phyloP scores from a whole-genome alignment of 805 yeast genomes.

The Yarrowia keelungensis region DNA sequence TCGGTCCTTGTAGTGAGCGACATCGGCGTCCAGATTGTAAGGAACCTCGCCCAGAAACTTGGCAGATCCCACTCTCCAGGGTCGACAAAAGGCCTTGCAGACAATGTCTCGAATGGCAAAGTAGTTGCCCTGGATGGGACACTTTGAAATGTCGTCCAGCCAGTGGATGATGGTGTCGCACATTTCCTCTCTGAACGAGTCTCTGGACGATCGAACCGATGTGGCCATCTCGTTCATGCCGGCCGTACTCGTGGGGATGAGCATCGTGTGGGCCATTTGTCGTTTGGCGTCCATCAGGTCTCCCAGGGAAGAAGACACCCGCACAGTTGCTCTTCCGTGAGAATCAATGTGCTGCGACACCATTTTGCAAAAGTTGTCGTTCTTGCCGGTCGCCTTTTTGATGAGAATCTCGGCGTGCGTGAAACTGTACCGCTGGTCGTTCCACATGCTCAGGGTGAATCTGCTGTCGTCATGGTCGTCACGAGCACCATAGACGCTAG shows the following conservation, averaged over 20 bases:
- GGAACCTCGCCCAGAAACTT: conserved; percentile 36
- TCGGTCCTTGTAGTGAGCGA: conserved; percentile 1
- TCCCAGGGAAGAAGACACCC: conserved; percentile 60
- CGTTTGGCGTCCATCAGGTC: conserved; percentile 61
- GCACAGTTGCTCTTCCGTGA: conserved; percentile 73
- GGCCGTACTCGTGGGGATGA: conserved; percentile 50
- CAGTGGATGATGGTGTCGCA: conserved; percentile 73
- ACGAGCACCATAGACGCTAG: conserved; percentile 55
- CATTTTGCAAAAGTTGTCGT: conserved; percentile 72
- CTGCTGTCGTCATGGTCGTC: conserved; percentile 56
- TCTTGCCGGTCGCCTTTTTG: conserved; percentile 67
- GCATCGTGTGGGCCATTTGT: conserved; percentile 43
- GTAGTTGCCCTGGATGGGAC: conserved; percentile 61
- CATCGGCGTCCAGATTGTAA: conserved; percentile 14
- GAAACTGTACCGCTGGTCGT: conserved; percentile 79
- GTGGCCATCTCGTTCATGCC: conserved; percentile 67
- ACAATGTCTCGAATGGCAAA: conserved; percentile 57
- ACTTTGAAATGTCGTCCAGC: conserved; percentile 64
- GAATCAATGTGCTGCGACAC: conserved; percentile 67
- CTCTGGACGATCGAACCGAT: conserved; percentile 70
- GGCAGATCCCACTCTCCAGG: conserved; percentile 65
- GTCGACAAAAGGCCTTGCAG: conserved; percentile 63
- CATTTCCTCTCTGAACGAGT: conserved; percentile 80
- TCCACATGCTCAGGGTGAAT: conserved; percentile 69
- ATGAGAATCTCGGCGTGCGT: conserved; percentile 75